phyloP scores from a whole-genome alignment of 345 rosid genomes.

The Populus ilicifolia region DNA sequence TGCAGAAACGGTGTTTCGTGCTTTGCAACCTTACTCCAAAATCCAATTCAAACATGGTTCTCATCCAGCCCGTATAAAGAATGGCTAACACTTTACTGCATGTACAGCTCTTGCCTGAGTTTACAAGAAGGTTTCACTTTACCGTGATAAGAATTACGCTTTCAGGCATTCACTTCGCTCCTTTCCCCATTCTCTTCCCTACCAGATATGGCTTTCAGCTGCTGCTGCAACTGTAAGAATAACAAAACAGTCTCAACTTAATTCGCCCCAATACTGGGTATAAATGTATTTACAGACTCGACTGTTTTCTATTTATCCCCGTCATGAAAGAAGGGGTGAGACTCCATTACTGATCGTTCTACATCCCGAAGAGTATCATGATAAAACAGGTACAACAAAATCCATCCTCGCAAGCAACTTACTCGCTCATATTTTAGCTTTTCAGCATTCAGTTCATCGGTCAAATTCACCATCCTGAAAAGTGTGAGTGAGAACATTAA shows the following conservation, averaged over 20 bases:
- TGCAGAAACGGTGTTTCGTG: background rate
- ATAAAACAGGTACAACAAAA: background rate
- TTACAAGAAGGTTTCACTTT: constrained; percentile 21
- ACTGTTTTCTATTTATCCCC: background rate
- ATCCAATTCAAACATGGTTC: constrained; percentile 8
- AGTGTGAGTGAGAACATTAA: constrained; percentile 8
- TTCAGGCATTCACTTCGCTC: constrained; percentile 37
- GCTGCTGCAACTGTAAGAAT: constrained; percentile 59
- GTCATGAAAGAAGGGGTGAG: background rate
- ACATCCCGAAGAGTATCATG: background rate
- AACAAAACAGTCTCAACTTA: constrained; percentile 5
- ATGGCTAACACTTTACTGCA: constrained; percentile 14
- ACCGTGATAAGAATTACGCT: constrained; percentile 7
- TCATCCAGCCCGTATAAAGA: constrained; percentile 8
- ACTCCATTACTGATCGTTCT: background rate
- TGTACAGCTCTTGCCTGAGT: constrained; percentile 29
- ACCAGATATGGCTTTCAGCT: constrained; percentile 45
- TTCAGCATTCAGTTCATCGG: constrained; percentile 72
- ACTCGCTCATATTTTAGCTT: constrained; percentile 63
- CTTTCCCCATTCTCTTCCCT: constrained; percentile 47
- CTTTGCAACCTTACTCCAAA: background rate
- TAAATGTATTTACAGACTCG: background rate
- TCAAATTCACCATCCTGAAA: constrained; percentile 68
- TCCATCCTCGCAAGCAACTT: constrained; percentile 24
- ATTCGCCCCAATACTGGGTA: background rate